A percentile compares a stretch with the other conserved stretches of the same genome.
Evolutionary conservation across 148 eudicot genomes (phyloP).

Genomic region (Heliosperma pusillum): DNA sequence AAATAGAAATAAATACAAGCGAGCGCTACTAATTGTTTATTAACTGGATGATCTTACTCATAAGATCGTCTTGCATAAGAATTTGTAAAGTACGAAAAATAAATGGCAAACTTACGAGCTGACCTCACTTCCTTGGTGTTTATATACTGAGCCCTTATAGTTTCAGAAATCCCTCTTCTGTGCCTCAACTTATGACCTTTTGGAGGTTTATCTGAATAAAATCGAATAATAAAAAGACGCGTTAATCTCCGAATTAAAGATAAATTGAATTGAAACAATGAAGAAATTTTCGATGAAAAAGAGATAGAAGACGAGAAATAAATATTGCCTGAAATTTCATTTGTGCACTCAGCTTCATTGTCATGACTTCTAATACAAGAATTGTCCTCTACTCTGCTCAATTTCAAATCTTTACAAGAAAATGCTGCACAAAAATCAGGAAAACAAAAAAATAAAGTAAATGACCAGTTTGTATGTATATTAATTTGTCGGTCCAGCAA

Average conservation of each 20-base stretch:
- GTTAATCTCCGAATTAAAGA: background rate
- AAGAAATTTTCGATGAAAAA: background rate
- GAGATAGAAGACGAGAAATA: background rate
- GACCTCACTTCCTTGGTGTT: constrained; percentile 85
- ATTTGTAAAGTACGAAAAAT: no score
- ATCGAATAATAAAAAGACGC: constrained; percentile 2
- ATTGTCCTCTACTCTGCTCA: constrained; percentile 28
- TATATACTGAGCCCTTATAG: constrained; percentile 59
- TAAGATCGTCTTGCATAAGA: no score
- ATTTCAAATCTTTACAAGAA: constrained; percentile 41
- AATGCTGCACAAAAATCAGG: constrained; percentile 30
- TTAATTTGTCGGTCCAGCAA: no score
- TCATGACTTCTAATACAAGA: constrained; percentile 23
- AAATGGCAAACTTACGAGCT: constrained; percentile 30
- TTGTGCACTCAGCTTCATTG: constrained; percentile 33
- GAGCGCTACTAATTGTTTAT: no score
- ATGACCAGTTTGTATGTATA: no score
- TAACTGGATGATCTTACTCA: no score
- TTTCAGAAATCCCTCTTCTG: constrained; percentile 83
- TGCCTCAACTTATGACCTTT: constrained; percentile 38
- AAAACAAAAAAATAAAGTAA: background rate
- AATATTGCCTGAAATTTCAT: constrained; percentile 38
- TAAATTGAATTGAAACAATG: background rate
- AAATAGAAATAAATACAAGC: no score
- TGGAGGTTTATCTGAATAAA: constrained; percentile 34